A percentile compares a stretch with the other conserved stretches of the same genome.
These are phyloP conservation scores for Fonsecaea multimorphosa DNA, from an alignment of 2,329 filamentous ascomycete genomes.

Conservation along the genomic window DNA sequence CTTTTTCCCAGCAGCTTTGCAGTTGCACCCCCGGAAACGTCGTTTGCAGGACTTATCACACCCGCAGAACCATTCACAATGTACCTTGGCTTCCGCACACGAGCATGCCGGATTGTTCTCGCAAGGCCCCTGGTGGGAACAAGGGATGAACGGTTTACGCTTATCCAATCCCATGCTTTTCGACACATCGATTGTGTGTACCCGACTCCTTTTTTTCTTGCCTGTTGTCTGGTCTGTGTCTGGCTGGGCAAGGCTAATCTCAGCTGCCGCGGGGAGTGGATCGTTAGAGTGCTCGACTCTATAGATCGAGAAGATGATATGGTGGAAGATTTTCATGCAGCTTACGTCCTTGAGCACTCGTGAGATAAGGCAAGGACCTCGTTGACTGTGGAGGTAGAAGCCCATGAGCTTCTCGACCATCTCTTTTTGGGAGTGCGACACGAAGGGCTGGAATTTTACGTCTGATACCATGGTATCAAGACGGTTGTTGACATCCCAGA, in stretches of 20 bases:
- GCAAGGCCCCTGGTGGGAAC: conserved; percentile 40
- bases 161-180: conserved; percentile 32
- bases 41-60: conserved; percentile 38
- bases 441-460: conserved; percentile 23
- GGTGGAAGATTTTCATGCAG: conserved; percentile 35
- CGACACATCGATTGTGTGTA: conserved; percentile 29
- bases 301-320: conserved; percentile 29
- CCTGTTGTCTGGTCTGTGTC: background rate
- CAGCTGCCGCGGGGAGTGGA: conserved; percentile 3
- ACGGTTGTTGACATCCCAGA: conserved; percentile 33
- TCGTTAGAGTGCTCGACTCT: conserved; percentile 14
- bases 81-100: conserved; percentile 36
- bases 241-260: conserved; percentile 21
- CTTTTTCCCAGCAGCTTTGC: conserved; percentile 31
- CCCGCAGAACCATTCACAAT: conserved; percentile 40
- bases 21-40: conserved; percentile 40
- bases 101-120: conserved; percentile 35
- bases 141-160: conserved; percentile 38
- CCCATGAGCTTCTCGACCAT: conserved; percentile 28
- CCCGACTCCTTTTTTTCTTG: conserved; percentile 7
- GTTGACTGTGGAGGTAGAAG: conserved; percentile 35
- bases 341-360: conserved; percentile 31
- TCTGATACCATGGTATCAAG: conserved; percentile 28
- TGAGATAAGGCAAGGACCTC: conserved; percentile 37
- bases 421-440: conserved; percentile 23